phyloP scores from a whole-genome alignment of 495 filamentous ascomycete genomes.

The Penicillium mononematosum region DNA sequence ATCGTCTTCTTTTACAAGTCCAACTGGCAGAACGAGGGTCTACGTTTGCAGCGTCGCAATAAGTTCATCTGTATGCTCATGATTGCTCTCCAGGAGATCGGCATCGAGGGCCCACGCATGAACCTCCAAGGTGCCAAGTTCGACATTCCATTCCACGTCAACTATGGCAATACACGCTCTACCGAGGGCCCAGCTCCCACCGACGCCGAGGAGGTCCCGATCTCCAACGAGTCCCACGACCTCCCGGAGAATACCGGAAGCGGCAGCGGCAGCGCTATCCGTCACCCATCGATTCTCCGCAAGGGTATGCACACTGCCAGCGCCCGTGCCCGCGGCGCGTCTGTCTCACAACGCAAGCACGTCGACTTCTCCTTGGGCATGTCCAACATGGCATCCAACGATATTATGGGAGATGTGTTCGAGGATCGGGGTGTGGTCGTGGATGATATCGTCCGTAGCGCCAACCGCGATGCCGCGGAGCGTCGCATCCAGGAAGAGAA shows the following conservation, averaged over 20 bases:
- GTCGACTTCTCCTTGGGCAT: slow-evolving; percentile 78
- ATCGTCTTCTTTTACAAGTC: slow-evolving; percentile 98
- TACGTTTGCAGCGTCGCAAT: slow-evolving; percentile 87
- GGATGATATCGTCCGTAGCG: slow-evolving; percentile 38
- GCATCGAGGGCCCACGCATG: slow-evolving; percentile 82
- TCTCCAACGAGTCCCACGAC: slow-evolving; percentile 16
- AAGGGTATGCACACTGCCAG: slow-evolving; percentile 43
- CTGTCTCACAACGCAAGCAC: slow-evolving; percentile 57
- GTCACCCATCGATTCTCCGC: slow-evolving; percentile 55
- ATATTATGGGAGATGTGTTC: slow-evolving; percentile 68
- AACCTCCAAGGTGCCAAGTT: slow-evolving; percentile 66
- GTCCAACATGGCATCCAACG: slow-evolving; percentile 55
- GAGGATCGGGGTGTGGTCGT: slow-evolving; percentile 48
- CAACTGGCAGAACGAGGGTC: slow-evolving; percentile 88
- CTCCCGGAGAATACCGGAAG: slow-evolving; percentile 31
- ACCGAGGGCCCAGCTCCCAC: slow-evolving; percentile 13
- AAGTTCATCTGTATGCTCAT: slow-evolving; percentile 94
- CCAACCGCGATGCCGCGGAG: slow-evolving; percentile 43
- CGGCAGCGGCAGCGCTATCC: slow-evolving; percentile 27
- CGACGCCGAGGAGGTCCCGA: slow-evolving; percentile 21
- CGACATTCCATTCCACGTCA: slow-evolving; percentile 59
- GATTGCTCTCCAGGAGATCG: slow-evolving; percentile 78
- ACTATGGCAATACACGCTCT: slow-evolving; percentile 35
- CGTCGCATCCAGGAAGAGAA: slow-evolving; percentile 48
- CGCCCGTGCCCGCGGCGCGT: slow-evolving; percentile 54